Percentiles rank a stretch among this genome's conserved stretches.
Conservation (phyloP, 1,284 basidiomycete genomes). For the Cutaneotrichosporon sp. region DNA sequence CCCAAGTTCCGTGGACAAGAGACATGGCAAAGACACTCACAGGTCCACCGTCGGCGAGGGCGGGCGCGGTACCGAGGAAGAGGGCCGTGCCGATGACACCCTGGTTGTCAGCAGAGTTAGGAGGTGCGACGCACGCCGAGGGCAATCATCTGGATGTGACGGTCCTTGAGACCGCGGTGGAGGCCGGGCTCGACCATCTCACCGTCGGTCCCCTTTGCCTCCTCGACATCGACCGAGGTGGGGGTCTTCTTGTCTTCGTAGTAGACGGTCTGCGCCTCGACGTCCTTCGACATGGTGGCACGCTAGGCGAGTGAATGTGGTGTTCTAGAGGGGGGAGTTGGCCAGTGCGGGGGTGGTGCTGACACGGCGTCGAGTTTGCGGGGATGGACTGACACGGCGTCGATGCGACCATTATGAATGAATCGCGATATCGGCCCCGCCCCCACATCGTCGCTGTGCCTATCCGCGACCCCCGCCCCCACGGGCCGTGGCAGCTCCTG, state of each 20-base stretch:
- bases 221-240: not conserved
- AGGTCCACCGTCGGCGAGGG: slow-evolving; percentile 53
- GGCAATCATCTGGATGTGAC: slow-evolving; percentile 28
- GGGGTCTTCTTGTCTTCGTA: slow-evolving; percentile 1
- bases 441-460: not conserved
- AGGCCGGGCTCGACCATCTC: slow-evolving; percentile 6
- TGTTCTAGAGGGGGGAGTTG: not conserved
- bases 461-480: not conserved
- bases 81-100: slow-evolving; percentile 25
- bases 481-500: not conserved
- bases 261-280: not conserved
- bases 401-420: not conserved
- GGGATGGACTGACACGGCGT: not conserved
- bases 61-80: slow-evolving; percentile 22
- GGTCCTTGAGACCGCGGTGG: slow-evolving; percentile 27
- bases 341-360: not conserved
- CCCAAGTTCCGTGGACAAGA: not conserved
- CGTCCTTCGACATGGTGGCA: not conserved
- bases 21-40: slow-evolving; percentile 16
- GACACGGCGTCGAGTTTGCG: not conserved
- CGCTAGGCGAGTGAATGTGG: not conserved
- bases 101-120: slow-evolving; percentile 12
- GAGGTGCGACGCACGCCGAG: slow-evolving; percentile 14
- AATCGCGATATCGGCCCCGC: not conserved
- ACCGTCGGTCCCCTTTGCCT: not conserved